Percentiles rank a stretch among this genome's conserved stretches.
Evolutionary conservation across 345 rosid genomes (phyloP).

Genomic region (Xanthoceras sorbifolium): DNA sequence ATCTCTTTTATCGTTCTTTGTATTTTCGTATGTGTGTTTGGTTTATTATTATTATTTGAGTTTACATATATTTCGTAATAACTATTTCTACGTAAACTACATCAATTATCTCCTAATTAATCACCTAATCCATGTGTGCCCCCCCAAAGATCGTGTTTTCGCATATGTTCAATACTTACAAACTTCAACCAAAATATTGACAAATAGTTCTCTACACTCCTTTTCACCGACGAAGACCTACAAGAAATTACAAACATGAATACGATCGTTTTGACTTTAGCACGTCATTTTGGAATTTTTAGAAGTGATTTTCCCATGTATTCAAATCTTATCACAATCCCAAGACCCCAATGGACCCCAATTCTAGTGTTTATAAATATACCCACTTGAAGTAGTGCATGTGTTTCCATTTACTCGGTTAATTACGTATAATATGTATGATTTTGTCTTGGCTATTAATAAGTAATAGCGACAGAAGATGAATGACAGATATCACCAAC

Average conservation of each 20-base stretch:
- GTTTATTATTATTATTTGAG: no score
- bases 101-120: not conserved
- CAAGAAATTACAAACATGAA: not conserved
- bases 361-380: not conserved
- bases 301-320: not conserved
- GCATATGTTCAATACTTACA: not conserved
- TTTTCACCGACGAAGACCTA: not conserved
- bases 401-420: not conserved
- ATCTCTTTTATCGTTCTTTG: no score
- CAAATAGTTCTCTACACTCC: not conserved
- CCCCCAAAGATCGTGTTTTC: not conserved
- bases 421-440: not conserved
- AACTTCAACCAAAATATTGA: not conserved
- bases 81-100: not conserved
- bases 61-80: no score
- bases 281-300: not conserved
- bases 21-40: no score
- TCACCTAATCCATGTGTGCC: not conserved
- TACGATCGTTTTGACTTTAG: not conserved
- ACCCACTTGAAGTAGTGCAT: not conserved
- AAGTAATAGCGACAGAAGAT: not conserved
- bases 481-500: not conserved
- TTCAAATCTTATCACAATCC: not conserved
- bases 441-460: not conserved
- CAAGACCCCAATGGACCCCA: not conserved